A percentile compares a stretch with the other conserved stretches of the same genome.
Evolutionary conservation across 257 asterid species (phyloP).

Genomic region (Haberlea rhodopensis): DNA sequence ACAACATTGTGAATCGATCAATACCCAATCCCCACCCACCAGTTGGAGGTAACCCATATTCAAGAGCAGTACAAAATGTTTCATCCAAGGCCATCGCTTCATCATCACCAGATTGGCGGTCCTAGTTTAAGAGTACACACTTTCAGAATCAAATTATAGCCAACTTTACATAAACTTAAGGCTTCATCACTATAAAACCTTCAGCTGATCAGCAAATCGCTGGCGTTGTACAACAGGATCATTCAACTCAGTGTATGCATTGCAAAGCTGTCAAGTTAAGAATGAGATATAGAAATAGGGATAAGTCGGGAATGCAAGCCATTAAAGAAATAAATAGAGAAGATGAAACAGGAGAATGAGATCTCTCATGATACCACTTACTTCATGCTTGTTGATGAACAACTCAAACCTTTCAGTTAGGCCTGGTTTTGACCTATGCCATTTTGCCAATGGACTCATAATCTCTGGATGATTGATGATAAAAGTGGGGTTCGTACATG

Average conservation of each 20-base stretch:
- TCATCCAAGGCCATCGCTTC: constrained; percentile 98
- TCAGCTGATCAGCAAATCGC: constrained; percentile 90
- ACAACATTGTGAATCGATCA: constrained; percentile 77
- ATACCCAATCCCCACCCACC: constrained; percentile 98
- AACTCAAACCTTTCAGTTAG: constrained; percentile 82
- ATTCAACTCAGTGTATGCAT: constrained; percentile 93
- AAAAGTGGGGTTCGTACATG: constrained; percentile 71
- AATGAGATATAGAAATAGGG: not conserved
- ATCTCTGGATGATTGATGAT: constrained; percentile 92
- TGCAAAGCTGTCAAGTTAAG: constrained; percentile 54
- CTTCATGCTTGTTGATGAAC: constrained; percentile 87
- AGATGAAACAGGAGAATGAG: not conserved
- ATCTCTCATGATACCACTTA: constrained; percentile 24
- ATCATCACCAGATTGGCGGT: constrained; percentile 94
- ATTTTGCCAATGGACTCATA: constrained; percentile 92
- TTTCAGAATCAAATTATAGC: constrained; percentile 4
- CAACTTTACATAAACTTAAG: not conserved
- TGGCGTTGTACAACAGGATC: constrained; percentile 94
- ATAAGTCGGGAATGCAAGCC: not conserved
- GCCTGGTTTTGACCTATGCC: constrained; percentile 83
- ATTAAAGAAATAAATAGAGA: not conserved
- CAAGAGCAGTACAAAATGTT: constrained; percentile 81
- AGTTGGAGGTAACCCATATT: constrained; percentile 93
- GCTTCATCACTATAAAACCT: constrained; percentile 39
- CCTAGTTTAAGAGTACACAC: constrained; percentile 39